Percentiles rank a stretch among this genome's conserved stretches.
Evolutionary conservation across 441 rosid species (phyloP).

Genomic region (Jatropha podagrica): DNA sequence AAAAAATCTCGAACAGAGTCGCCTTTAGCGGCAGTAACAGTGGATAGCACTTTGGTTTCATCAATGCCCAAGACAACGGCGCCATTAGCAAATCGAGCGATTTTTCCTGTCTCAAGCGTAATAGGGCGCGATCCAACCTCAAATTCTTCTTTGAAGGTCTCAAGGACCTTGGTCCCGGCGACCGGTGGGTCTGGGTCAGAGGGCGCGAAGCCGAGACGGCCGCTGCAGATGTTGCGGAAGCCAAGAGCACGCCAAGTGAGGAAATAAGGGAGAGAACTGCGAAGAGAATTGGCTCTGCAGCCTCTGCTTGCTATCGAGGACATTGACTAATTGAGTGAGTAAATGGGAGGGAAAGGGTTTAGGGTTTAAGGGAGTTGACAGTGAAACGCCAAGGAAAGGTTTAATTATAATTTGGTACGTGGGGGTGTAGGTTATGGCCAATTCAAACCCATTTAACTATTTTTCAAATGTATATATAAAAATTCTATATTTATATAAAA

Average conservation of each 20-base stretch:
- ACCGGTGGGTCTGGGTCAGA: conserved; percentile 42
- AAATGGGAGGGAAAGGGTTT: conserved; percentile 13
- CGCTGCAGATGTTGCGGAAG: conserved; percentile 61
- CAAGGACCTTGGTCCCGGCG: conserved; percentile 72
- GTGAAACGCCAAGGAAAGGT: too few relatives aligned
- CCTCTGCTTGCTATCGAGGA: conserved; percentile 53
- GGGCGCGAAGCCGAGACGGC: conserved; percentile 58
- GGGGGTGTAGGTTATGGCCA: too few relatives aligned
- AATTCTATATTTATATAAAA: too few relatives aligned
- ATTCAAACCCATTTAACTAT: too few relatives aligned
- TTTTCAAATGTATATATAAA: too few relatives aligned
- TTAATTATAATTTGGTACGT: too few relatives aligned
- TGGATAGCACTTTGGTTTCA: conserved; percentile 78
- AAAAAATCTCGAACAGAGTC: conserved; percentile 66
- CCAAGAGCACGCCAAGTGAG: conserved; percentile 62
- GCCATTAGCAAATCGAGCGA: conserved; percentile 94
- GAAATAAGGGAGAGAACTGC: conserved; percentile 41
- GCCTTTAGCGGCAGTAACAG: conserved; percentile 72
- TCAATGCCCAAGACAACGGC: conserved; percentile 81
- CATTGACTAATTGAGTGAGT: conserved; percentile 35
- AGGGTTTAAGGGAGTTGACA: conserved; percentile 36
- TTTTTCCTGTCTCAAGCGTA: conserved; percentile 81
- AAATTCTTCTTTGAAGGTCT: conserved; percentile 77
- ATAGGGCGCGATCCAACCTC: conserved; percentile 76
- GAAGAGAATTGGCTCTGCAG: conserved; percentile 50